These are phyloP conservation scores for Botryosphaeria dothidea DNA, from an alignment of 2,329 filamentous ascomycete genomes.

Conservation along the genomic window DNA sequence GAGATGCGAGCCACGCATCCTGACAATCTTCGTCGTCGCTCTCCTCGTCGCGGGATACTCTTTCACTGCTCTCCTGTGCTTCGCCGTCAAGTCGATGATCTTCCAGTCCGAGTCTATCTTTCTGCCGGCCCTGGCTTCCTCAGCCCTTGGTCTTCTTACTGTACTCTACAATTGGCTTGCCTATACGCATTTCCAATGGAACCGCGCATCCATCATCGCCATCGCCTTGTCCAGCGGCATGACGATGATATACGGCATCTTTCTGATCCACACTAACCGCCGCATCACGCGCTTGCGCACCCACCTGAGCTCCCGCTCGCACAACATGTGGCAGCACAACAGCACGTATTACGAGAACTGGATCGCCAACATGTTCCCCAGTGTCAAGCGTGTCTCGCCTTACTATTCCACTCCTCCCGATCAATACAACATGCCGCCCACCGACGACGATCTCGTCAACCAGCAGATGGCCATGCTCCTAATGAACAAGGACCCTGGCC, in stretches of 20 bases:
- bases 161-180: constrained; percentile 50
- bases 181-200: constrained; percentile 44
- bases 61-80: constrained; percentile 49
- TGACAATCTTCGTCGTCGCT: constrained; percentile 49
- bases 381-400: constrained; percentile 23
- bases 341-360: constrained; percentile 47
- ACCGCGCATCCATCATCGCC: constrained; percentile 44
- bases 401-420: constrained; percentile 6
- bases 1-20: constrained; percentile 39
- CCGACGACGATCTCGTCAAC: constrained; percentile 52
- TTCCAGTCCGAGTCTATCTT: constrained; percentile 53
- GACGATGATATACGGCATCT: constrained; percentile 43
- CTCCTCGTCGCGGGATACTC: constrained; percentile 51
- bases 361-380: constrained; percentile 49
- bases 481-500: constrained; percentile 34
- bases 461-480: constrained; percentile 54
- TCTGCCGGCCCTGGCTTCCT: constrained; percentile 46
- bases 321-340: constrained; percentile 34
- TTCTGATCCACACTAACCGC: constrained; percentile 46
- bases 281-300: constrained; percentile 36
- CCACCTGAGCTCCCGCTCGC: constrained; percentile 22
- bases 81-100: constrained; percentile 46
- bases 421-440: constrained; percentile 28
- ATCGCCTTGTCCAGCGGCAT: constrained; percentile 42
- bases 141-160: constrained; percentile 49